Base-by-base conservation (phyloP, 2,329 filamentous ascomycete species). In the Fusarium albidum region DNA sequence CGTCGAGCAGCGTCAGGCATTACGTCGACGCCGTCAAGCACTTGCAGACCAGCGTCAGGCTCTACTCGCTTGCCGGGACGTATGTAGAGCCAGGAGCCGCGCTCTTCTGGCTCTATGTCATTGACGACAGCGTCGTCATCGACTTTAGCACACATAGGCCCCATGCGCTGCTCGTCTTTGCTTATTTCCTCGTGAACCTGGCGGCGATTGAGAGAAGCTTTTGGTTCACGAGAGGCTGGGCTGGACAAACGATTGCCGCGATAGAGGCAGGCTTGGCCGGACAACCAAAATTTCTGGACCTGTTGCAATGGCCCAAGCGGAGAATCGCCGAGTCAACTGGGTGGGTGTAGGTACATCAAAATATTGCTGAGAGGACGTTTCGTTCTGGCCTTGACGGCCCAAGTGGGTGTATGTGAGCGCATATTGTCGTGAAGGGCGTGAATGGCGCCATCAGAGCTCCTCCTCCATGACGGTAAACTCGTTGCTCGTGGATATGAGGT, bases 401-500 rank as follows among this genome's bases (percentile, higher is more conserved):
- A 21, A 21, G 21, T 21, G 21, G 21, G 21, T 21, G 21, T 21
- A 21, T 7, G 21, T 21, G 21, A 7, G 21, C 7, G 21, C 21
- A 21, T 21, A 4, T 7, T 21, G 21, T 21, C 21, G 21, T 21
- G 21, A 21, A 21, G 21, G 5, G 21, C 21, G 21, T 5, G 21
- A 21, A 21, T 21, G 11, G 13, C 12, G n/a, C 9, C 13, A 10
- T 65, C 59, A 75, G 4, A 77, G 64, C 18, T 75, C 74, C 27
- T 54, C 45, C 5, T 77, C 75, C 9, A 45, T 43, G 2, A 31
- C 35, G 1, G 66, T 71, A 40, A 77, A 71, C 28, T 73, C 63
- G 17, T 68, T 59, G 26, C 56, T 70, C 1, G 72, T 73, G 0
- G 73, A 76, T 26, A 77, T 61, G 9, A 77, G 60, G 3, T 61